Base-by-base conservation (phyloP, 352 stramenopile species). In the Nothophytophthora sp. region DNA sequence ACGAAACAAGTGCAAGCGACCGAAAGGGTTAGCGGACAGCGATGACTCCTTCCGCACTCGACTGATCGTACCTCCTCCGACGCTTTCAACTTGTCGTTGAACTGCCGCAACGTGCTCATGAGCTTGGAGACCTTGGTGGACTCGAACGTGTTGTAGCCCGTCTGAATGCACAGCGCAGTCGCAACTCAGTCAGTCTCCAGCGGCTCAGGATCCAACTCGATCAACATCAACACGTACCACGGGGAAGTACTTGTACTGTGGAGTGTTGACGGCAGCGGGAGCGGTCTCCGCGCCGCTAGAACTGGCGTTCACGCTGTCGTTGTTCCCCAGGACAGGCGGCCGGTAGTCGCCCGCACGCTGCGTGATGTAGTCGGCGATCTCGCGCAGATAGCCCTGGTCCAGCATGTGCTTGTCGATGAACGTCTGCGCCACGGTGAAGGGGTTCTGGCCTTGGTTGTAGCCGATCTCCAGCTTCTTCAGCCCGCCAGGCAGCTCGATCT, bases 401-500 rank as follows among this genome's bases (percentile, higher is more conserved):
- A 99, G 71, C 69, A 95, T 84, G 74, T 99, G 80, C 63, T 96
- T 93, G 77, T 98, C 90, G 65, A 99, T 98, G 64, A 99, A 99
- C 25, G 82, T 67, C 67, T 99, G 96, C 4, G 96, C 96, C 8
- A 96, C 88, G 6, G 96, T 86, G 68, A 98, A 99, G 25, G 95
- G 95, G 73, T 98, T 99, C 49, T 99, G 92, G 8, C 93, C 96
- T 70, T 97, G 97, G 58, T 99, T 99, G 81, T 98, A 99, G 13
- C 96, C 96, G 57, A 99, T 98, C 60, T 98, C 74, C n/a, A 99
- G 78, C 40, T 92, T 98, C 38, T 84, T 82, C 0, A 99, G 67
- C 5, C 88, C 90, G 16, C 96, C 90, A 3, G 92, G 81, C 19
- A 95, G 71, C 59, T 99, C 96, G 37, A 99, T 94, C 67, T 99